A percentile compares a stretch with the other conserved stretches of the same genome.
These are phyloP conservation scores for Bathelium albidoporum DNA, from an alignment of 495 filamentous ascomycete species.

Conservation along the genomic window DNA sequence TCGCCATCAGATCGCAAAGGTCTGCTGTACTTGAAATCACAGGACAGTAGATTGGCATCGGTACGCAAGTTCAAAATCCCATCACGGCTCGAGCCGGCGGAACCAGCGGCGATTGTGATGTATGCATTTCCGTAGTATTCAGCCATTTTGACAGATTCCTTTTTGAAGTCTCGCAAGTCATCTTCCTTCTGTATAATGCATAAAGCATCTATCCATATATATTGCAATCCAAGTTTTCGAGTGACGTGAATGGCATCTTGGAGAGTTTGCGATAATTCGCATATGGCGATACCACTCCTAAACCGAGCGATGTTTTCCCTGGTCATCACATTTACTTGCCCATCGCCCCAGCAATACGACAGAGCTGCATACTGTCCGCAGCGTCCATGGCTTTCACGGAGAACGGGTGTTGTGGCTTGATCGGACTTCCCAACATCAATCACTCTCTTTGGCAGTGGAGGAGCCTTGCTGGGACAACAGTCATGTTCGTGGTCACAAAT, in stretches of 20 bases:
- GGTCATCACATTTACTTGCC: background rate
- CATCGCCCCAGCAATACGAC: conserved; percentile 3
- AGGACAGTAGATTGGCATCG: background rate
- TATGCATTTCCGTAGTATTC: conserved; percentile 4
- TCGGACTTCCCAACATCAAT: background rate
- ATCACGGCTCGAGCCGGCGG: background rate
- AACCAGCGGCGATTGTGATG: conserved; percentile 4
- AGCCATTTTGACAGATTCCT: conserved; percentile 7
- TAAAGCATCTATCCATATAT: conserved; percentile 7
- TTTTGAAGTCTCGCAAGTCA: background rate
- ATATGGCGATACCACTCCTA: background rate
- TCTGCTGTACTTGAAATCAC: background rate
- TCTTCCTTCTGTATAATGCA: conserved; percentile 5
- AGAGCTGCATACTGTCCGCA: background rate
- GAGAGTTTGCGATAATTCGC: background rate
- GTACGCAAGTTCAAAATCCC: background rate
- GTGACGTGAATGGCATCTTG: background rate
- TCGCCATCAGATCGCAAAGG: background rate
- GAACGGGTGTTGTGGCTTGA: background rate
- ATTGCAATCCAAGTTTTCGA: background rate
- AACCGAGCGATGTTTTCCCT: background rate
- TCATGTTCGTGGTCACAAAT: background rate
- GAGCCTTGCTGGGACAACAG: background rate
- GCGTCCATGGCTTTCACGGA: background rate
- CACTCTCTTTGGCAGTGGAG: background rate